Percentiles rank a stretch among this genome's conserved stretches.
phyloP scores from a whole-genome alignment of 306 rosid species.

The Boehmeria nivea region DNA sequence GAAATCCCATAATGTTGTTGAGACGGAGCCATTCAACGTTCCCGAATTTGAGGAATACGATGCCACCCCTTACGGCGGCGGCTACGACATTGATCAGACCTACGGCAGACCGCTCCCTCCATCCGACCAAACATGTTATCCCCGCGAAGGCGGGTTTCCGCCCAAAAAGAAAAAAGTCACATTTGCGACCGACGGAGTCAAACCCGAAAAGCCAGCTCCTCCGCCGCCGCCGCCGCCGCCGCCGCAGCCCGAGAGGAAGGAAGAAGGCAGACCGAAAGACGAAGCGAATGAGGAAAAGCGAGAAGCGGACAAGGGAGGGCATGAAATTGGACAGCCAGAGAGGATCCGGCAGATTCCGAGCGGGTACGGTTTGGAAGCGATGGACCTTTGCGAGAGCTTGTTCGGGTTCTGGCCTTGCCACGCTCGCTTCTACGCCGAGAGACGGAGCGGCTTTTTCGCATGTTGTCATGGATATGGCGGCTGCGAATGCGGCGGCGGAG shows the following conservation, averaged over 20 bases:
- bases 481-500: slow-evolving; percentile 23
- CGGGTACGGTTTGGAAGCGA: slow-evolving; percentile 83
- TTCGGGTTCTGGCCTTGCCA: slow-evolving; percentile 90
- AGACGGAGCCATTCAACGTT: slow-evolving; percentile 39
- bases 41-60: no score
- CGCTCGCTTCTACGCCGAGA: slow-evolving; percentile 17
- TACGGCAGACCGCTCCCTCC: slow-evolving; percentile 80
- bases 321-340: no score
- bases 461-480: no score
- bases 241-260: background rate
- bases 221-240: slow-evolving; percentile 11
- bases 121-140: slow-evolving; percentile 67
- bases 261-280: no score
- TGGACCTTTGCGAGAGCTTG: slow-evolving; percentile 75
- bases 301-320: slow-evolving; percentile 18
- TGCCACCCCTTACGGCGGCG: slow-evolving; percentile 87
- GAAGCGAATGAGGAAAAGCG: no score
- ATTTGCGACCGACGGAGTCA: background rate
- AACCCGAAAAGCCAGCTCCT: background rate
- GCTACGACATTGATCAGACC: slow-evolving; percentile 45
- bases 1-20: no score
- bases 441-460: slow-evolving; percentile 32
- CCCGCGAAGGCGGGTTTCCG: slow-evolving; percentile 27
- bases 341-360: slow-evolving; percentile 48
- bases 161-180: slow-evolving; percentile 15